Percentiles rank a stretch among this genome's conserved stretches.
Conservation (phyloP, 2,329 filamentous ascomycete genomes). For the Ophioceras dolichostomum region DNA sequence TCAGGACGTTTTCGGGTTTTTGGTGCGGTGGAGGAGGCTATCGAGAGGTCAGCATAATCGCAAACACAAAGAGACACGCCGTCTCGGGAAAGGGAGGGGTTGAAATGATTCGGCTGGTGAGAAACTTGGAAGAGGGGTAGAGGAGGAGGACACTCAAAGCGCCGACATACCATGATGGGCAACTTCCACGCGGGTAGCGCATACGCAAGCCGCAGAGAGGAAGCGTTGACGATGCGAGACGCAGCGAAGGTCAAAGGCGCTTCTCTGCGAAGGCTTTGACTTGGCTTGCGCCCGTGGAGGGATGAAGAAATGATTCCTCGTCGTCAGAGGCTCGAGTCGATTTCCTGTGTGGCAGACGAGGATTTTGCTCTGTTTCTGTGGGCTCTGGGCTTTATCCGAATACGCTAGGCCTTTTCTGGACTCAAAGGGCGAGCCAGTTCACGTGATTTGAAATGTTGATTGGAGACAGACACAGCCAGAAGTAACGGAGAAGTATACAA, state of each 20-base stretch:
- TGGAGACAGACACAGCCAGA: too few species aligned
- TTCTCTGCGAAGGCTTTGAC: constrained; percentile 11
- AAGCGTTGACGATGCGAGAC: constrained; percentile 1
- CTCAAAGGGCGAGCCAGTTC: neutral
- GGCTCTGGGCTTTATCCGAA: constrained; percentile 1
- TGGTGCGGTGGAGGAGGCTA: constrained; percentile 89
- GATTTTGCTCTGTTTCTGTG: constrained; percentile 3
- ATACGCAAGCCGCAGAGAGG: too few species aligned
- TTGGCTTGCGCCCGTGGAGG: constrained; percentile 5
- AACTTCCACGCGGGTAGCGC: too few species aligned
- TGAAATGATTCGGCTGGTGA: too few species aligned
- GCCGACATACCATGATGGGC: constrained; percentile 33
- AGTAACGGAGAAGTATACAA: too few species aligned
- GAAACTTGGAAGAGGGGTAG: neutral
- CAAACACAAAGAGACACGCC: neutral
- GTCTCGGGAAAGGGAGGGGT: too few species aligned
- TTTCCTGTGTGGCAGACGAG: too few species aligned
- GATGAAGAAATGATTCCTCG: constrained; percentile 1
- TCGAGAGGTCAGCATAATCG: constrained; percentile 6
- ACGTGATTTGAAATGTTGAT: too few species aligned
- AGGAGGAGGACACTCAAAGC: neutral
- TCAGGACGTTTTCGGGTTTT: constrained; percentile 98
- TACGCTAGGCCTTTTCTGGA: neutral
- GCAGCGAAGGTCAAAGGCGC: constrained; percentile 7
- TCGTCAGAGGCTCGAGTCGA: too few species aligned